These are phyloP conservation scores for Erodium maritimum DNA, from an alignment of 345 rosid genomes.

Conservation along the genomic window DNA sequence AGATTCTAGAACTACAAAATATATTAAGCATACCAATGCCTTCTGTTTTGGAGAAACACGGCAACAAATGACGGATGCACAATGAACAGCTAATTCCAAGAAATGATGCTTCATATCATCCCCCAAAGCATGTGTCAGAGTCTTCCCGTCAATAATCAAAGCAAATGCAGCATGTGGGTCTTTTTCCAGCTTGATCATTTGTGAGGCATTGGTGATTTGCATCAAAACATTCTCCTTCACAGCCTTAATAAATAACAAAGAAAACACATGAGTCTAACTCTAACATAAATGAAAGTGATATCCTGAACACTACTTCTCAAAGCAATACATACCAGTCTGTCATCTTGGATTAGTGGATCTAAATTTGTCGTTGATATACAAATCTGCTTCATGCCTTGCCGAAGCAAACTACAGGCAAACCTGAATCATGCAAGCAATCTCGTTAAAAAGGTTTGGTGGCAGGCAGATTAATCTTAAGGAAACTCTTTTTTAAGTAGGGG, in stretches of 20 bases:
- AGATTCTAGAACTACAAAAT: neutral
- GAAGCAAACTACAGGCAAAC: conserved; percentile 79
- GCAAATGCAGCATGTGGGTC: conserved; percentile 99
- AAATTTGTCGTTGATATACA: conserved; percentile 45
- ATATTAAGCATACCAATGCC: conserved; percentile 53
- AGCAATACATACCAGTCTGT: conserved; percentile 36
- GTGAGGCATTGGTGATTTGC: conserved; percentile 78
- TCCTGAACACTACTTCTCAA: conserved; percentile 9
- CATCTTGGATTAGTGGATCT: conserved; percentile 39
- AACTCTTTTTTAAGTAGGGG: neutral
- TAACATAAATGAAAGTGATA: conserved; percentile 13
- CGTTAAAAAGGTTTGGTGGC: conserved; percentile 1
- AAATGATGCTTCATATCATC: conserved; percentile 74
- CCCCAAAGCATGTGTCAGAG: conserved; percentile 72
- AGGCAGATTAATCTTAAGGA: neutral
- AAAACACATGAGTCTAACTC: conserved; percentile 12
- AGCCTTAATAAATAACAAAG: conserved; percentile 38
- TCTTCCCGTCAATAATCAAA: conserved; percentile 86
- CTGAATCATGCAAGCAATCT: conserved; percentile 34
- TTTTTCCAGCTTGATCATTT: conserved; percentile 78
- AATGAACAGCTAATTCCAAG: conserved; percentile 77
- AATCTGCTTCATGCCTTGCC: conserved; percentile 94
- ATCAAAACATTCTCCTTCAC: conserved; percentile 53
- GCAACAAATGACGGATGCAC: conserved; percentile 97
- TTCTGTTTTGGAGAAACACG: conserved; percentile 99